Percentiles rank a stretch among this genome's conserved stretches.
phyloP scores from a whole-genome alignment of 2,329 filamentous ascomycete genomes.

The Penicillium corylophilum region DNA sequence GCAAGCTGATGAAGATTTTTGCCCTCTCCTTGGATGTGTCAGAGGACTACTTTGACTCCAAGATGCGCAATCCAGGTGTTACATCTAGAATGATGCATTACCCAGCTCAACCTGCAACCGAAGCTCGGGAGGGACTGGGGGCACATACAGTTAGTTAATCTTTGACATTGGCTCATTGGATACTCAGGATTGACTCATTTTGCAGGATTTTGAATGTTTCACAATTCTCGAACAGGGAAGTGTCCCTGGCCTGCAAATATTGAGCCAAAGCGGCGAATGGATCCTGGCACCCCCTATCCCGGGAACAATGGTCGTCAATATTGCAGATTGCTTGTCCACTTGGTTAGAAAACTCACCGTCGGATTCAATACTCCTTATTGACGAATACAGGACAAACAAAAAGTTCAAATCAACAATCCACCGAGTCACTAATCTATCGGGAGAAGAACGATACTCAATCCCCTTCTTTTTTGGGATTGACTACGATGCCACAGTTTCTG shows the following conservation, averaged over 20 bases:
- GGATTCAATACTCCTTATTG: background rate
- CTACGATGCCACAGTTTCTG: slow-evolving; percentile 36
- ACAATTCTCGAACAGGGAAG: slow-evolving; percentile 44
- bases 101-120: slow-evolving; percentile 35
- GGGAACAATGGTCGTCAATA: slow-evolving; percentile 31
- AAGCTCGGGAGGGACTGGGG: slow-evolving; percentile 40
- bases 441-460: slow-evolving; percentile 40
- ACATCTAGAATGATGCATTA: slow-evolving; percentile 46
- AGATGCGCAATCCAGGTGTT: slow-evolving; percentile 33
- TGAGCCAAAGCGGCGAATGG: slow-evolving; percentile 32
- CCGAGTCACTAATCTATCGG: slow-evolving; percentile 41
- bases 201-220: slow-evolving; percentile 42
- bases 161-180: background rate
- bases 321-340: slow-evolving; percentile 32
- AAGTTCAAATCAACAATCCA: slow-evolving; percentile 42
- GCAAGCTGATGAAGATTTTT: slow-evolving; percentile 36
- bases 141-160: slow-evolving; percentile 37
- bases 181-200: background rate
- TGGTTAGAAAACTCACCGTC: slow-evolving; percentile 15
- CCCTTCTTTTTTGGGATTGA: slow-evolving; percentile 46
- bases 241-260: slow-evolving; percentile 38
- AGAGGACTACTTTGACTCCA: slow-evolving; percentile 39
- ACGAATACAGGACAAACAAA: slow-evolving; percentile 36
- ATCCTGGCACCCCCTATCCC: slow-evolving; percentile 25
- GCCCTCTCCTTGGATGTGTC: slow-evolving; percentile 41